Conservation (phyloP, 2,329 filamentous ascomycete species). For the Leptographium radiaticola region DNA sequence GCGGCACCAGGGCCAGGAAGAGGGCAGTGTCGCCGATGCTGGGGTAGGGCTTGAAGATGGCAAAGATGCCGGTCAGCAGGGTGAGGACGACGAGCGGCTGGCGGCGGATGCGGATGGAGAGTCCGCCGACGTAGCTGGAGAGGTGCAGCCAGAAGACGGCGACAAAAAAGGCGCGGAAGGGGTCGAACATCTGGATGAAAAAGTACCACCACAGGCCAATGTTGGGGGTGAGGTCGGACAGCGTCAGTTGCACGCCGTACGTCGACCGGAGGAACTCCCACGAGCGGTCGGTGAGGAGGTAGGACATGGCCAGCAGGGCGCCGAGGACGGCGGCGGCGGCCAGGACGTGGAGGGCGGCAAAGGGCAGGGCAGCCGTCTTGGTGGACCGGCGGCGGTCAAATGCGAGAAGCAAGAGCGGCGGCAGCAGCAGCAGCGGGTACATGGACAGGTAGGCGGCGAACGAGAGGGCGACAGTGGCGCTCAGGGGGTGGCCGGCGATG, state of each 20-base stretch:
- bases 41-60: constrained; percentile 95
- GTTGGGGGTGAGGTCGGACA: constrained; percentile 89
- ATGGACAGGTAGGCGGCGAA: constrained; percentile 86
- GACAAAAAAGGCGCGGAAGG: constrained; percentile 92
- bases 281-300: constrained; percentile 54
- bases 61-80: constrained; percentile 76
- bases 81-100: constrained; percentile 81
- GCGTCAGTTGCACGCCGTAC: constrained; percentile 81
- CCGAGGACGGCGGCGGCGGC: constrained; percentile 42
- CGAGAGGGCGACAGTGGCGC: constrained; percentile 71
- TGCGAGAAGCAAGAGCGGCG: constrained; percentile 67
- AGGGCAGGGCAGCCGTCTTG: constrained; percentile 21
- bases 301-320: constrained; percentile 58
- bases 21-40: constrained; percentile 81
- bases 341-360: constrained; percentile 39
- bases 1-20: constrained; percentile 68
- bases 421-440: constrained; percentile 77
- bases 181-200: constrained; percentile 99
- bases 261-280: constrained; percentile 84
- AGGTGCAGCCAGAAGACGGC: constrained; percentile 97
- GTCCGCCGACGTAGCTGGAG: constrained; percentile 72
- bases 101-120: constrained; percentile 67
- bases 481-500: constrained; percentile 56
- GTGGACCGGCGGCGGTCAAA: constrained; percentile 44
- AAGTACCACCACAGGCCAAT: constrained; percentile 99